Evolutionary conservation across 139 green algal species (phyloP).

Genomic region (Axilococcus clingmanii): DNA sequence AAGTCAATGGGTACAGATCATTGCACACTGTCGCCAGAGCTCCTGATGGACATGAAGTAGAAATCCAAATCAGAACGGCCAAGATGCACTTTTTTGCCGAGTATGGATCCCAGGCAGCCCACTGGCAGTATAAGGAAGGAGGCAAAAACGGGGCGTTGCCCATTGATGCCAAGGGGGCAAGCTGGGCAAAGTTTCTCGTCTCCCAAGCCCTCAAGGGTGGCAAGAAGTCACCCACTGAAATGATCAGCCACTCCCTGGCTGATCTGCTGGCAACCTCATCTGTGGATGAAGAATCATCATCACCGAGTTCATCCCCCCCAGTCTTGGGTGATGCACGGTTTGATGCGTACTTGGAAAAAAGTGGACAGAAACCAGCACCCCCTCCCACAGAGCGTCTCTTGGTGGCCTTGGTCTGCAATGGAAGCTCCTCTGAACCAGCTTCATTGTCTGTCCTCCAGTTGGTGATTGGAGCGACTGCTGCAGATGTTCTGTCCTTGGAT

Average conservation of each 20-base stretch:
- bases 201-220: constrained; percentile 25
- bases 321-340: constrained; percentile 5
- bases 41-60: constrained; percentile 38
- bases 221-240: constrained; percentile 34
- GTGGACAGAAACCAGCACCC: constrained; percentile 8
- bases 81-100: constrained; percentile 92
- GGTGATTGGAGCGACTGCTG: constrained; percentile 5
- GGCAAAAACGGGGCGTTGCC: background rate
- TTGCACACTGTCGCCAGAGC: constrained; percentile 42
- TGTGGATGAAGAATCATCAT: background rate
- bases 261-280: constrained; percentile 6
- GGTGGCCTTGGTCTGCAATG: background rate
- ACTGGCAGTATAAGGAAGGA: constrained; percentile 96
- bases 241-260: constrained; percentile 19
- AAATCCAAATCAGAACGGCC: constrained; percentile 82
- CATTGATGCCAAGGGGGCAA: constrained; percentile 9
- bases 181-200: constrained; percentile 21
- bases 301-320: background rate
- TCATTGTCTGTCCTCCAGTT: constrained; percentile 9
- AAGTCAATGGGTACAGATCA: constrained; percentile 89
- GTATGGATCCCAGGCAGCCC: constrained; percentile 76
- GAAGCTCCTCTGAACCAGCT: background rate
- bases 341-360: constrained; percentile 13
- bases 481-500: background rate
- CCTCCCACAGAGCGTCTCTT: background rate